Evolutionary conservation across 768 basidiomycete species (phyloP).

Genomic region (Tulasnella calospora): DNA sequence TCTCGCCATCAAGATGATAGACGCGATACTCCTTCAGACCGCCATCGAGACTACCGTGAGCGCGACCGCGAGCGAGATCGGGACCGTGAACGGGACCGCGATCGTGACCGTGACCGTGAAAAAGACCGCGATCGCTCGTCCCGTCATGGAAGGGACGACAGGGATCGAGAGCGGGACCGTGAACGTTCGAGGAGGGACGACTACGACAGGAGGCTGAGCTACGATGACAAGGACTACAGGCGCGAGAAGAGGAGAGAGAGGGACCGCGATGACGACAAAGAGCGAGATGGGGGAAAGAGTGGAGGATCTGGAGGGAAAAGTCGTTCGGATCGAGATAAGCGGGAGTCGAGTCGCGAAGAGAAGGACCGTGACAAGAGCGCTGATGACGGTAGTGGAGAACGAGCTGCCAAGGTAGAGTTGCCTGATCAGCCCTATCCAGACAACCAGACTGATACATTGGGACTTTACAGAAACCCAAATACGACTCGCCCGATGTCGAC

Average conservation of each 20-base stretch:
- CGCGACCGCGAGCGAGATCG: constrained; percentile 39
- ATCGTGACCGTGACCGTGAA: constrained; percentile 9
- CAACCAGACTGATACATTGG: constrained; percentile 32
- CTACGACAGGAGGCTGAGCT: constrained; percentile 36
- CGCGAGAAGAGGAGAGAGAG: constrained; percentile 36
- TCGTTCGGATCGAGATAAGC: constrained; percentile 31
- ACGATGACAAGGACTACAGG: constrained; percentile 35
- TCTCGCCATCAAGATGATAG: constrained; percentile 35
- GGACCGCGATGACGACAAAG: constrained; percentile 41
- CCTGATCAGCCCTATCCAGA: constrained; percentile 32
- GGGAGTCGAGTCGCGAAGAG: constrained; percentile 26
- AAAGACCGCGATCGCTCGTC: constrained; percentile 27
- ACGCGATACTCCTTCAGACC: constrained; percentile 25
- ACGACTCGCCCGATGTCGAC: constrained; percentile 7
- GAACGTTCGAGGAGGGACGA: constrained; percentile 24
- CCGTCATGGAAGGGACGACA: constrained; percentile 1
- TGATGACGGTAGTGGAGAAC: constrained; percentile 32
- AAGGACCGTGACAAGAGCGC: constrained; percentile 11
- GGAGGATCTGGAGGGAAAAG: constrained; percentile 10
- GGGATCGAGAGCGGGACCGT: constrained; percentile 30
- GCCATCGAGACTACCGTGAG: constrained; percentile 31
- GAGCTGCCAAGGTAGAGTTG: constrained; percentile 26
- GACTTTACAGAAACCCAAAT: constrained; percentile 18
- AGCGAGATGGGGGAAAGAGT: constrained; percentile 27
- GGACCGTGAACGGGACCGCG: constrained; percentile 33